These are phyloP conservation scores for Xylaria sp. DNA, from an alignment of 2,329 filamentous ascomycete species.

Conservation along the genomic window DNA sequence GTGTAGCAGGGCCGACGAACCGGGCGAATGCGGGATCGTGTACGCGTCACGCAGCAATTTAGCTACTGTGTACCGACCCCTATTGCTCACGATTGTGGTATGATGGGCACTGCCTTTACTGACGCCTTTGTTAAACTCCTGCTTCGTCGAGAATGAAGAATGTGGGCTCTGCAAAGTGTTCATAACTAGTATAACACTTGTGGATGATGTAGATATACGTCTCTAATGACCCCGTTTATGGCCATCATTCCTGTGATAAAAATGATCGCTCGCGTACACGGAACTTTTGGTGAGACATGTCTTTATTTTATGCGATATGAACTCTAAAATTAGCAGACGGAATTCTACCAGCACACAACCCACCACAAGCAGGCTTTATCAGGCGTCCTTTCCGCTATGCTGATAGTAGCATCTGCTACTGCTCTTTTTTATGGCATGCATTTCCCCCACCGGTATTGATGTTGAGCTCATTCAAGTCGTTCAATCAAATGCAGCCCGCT, in stretches of 20 bases:
- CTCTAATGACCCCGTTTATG: too few relatives aligned
- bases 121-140: not conserved
- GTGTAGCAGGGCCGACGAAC: not conserved
- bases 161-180: not conserved
- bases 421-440: not conserved
- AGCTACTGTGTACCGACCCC: not conserved
- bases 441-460: not conserved
- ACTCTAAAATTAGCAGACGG: not conserved
- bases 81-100: not conserved
- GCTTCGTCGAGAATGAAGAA: not conserved
- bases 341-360: not conserved
- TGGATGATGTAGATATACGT: not conserved
- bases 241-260: not conserved
- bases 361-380: constrained; percentile 5
- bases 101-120: not conserved
- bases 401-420: not conserved
- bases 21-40: constrained; percentile 9
- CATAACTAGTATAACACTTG: not conserved
- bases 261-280: not conserved
- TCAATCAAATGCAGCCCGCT: constrained; percentile 97
- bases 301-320: not conserved
- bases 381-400: not conserved
- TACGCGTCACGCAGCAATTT: not conserved
- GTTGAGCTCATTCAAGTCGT: constrained; percentile 54
- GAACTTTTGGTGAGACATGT: not conserved